phyloP scores from a whole-genome alignment of 768 basidiomycete species.

The Paxillus rubicundulus region DNA sequence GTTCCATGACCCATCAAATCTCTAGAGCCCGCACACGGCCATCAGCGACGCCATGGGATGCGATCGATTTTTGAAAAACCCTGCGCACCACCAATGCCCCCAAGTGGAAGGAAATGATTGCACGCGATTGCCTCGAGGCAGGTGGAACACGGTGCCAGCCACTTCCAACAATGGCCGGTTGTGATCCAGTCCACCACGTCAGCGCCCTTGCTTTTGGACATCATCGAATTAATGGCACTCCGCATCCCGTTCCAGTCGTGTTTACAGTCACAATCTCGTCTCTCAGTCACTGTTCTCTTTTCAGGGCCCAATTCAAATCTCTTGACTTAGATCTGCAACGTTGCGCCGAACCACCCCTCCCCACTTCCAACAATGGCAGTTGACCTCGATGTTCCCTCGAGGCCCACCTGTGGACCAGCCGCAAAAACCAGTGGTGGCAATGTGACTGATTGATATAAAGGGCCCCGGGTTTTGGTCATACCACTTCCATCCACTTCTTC shows the following conservation, averaged over 20 bases:
- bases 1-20: background rate
- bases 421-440: conserved; percentile 15
- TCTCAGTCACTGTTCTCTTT: conserved; percentile 1
- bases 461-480: background rate
- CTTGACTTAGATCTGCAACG: conserved; percentile 11
- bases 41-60: conserved; percentile 8
- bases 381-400: conserved; percentile 31
- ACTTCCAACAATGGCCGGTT: conserved; percentile 12
- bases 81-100: background rate
- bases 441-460: conserved; percentile 25
- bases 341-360: conserved; percentile 10
- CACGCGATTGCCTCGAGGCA: conserved; percentile 25
- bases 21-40: background rate
- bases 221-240: conserved; percentile 24
- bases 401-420: conserved; percentile 18
- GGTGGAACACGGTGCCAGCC: background rate
- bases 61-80: background rate
- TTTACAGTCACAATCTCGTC: conserved; percentile 3
- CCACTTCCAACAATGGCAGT: conserved; percentile 13
- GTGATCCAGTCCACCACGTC: no score
- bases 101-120: background rate
- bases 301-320: conserved; percentile 18
- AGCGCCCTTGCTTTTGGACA: background rate
- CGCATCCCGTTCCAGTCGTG: conserved; percentile 13
- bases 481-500: conserved; percentile 6